These are phyloP conservation scores for Elaeis guineensis DNA, from an alignment of 176 grass and related monocot genomes.

Conservation along the genomic window DNA sequence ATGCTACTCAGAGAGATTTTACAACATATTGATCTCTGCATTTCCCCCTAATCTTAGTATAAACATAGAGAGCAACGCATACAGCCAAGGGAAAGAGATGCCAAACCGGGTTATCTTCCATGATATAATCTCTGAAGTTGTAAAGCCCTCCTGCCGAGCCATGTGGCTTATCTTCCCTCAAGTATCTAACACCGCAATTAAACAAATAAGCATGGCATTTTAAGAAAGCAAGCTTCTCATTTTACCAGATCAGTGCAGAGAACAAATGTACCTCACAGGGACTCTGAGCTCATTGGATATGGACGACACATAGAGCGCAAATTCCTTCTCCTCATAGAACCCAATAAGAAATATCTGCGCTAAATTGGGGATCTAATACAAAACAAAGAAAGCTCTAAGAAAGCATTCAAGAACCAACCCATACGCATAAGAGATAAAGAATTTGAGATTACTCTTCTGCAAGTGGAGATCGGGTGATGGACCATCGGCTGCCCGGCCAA, in stretches of 20 bases:
- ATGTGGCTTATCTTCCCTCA: constrained; percentile 91
- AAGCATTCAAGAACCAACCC: not conserved
- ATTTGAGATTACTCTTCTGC: constrained; percentile 41
- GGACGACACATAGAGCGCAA: constrained; percentile 88
- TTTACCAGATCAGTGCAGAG: not conserved
- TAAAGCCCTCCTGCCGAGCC: constrained; percentile 96
- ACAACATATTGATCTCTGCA: too few species aligned
- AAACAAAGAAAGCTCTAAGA: constrained; percentile 3
- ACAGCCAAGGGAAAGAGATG: constrained; percentile 3
- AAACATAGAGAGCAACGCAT: not conserved
- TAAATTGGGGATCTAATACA: constrained; percentile 82
- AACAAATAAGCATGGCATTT: not conserved
- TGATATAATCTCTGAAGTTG: constrained; percentile 87
- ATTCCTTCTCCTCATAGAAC: constrained; percentile 94
- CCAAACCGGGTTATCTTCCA: constrained; percentile 82
- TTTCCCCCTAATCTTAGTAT: too few species aligned
- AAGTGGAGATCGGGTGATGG: constrained; percentile 86
- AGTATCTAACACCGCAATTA: constrained; percentile 52
- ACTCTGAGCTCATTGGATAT: constrained; percentile 94
- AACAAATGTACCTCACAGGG: constrained; percentile 60
- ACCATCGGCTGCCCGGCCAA: constrained; percentile 95
- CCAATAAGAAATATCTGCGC: constrained; percentile 96
- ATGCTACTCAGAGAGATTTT: too few species aligned
- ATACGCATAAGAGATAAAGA: not conserved
- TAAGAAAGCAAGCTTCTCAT: not conserved